Percentiles rank a stretch among this genome's conserved stretches.
These are phyloP conservation scores for Aspergillus sergii DNA, from an alignment of 2,329 filamentous ascomycete genomes.

Conservation along the genomic window DNA sequence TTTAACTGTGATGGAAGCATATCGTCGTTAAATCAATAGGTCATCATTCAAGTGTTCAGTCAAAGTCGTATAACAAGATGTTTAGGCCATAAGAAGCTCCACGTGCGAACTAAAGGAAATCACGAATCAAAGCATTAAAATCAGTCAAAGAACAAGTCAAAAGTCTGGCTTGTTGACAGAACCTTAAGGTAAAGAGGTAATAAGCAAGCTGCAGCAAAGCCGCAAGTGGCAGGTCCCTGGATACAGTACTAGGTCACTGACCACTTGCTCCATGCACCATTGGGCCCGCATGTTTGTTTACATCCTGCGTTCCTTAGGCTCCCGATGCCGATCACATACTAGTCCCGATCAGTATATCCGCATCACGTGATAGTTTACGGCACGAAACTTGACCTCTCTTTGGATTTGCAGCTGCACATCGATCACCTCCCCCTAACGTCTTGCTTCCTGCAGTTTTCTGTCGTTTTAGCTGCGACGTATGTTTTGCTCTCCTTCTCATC, in stretches of 20 bases:
- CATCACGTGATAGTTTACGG: slow-evolving; percentile 28
- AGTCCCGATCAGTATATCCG: slow-evolving; percentile 23
- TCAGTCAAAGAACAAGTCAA: not conserved
- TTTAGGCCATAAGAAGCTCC: slow-evolving; percentile 11
- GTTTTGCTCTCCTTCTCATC: not conserved
- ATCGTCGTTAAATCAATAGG: slow-evolving; percentile 26
- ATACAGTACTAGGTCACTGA: slow-evolving; percentile 3
- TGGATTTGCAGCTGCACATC: slow-evolving; percentile 8
- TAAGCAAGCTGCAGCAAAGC: slow-evolving; percentile 1
- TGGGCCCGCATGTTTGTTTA: slow-evolving; percentile 41
- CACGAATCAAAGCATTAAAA: slow-evolving; percentile 4
- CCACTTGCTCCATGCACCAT: slow-evolving; percentile 7
- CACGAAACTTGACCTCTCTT: slow-evolving; percentile 26
- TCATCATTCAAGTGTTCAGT: slow-evolving; percentile 30
- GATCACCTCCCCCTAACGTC: slow-evolving; percentile 2
- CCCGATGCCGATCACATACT: slow-evolving; percentile 31
- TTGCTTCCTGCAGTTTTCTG: slow-evolving; percentile 1
- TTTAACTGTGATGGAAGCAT: slow-evolving; percentile 62
- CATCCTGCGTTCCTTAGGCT: slow-evolving; percentile 37
- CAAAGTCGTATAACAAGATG: slow-evolving; percentile 22
- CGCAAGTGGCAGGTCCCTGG: slow-evolving; percentile 6
- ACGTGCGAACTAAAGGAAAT: slow-evolving; percentile 11
- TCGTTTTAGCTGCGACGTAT: not conserved
- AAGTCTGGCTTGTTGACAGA: not conserved
- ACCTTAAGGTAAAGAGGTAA: not conserved